Base-by-base conservation (phyloP, 345 rosid species). In the Cochlearia excelsa region DNA sequence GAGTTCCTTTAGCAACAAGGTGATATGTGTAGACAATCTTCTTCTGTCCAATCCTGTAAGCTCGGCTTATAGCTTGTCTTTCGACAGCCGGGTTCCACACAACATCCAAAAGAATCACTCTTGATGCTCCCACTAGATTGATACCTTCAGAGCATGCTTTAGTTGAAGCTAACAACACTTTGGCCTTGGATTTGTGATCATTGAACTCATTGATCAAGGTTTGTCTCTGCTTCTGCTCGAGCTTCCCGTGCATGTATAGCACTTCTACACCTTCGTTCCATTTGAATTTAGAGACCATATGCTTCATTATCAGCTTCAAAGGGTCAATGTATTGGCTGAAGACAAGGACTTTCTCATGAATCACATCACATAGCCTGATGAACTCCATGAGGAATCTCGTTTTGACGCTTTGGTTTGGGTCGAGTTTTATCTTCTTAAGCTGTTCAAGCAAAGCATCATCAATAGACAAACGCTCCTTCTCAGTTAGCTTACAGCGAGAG, bases 41-140 rank as follows among this genome's bases (percentile, higher is more conserved):
- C 57, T 71, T 54, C 75, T 86, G 94, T 0, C 96, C 95, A 3
- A 86, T 81, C 54, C 94, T 74, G 57, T 84, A 86, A 6, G 87
- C 96, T 1, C 88, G 80, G 61, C 91, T 79, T 66, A 86, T 80
- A 4, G 96, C 96, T 73, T 88, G 96, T 61, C 85, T 80, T 51
- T 79, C 94, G 0, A 86, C 91, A 1, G 88, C 75, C 0, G 91
- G 96, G 44, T 88, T 88, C 94, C 91, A 86, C 30, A 78, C 79
- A 16, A 84, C 88, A 37, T 86, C 94, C 11, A 88, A 70, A 11
- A 84, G 73, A 7, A 88, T 70, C 9, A 86, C 88, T 66, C 91
- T 78, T 0, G 96, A 88, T 31, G 88, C 94, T 16, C 94, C 94
- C 1, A 86, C 83, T 1, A 88, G 78, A 66, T 65, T 88, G 40